These are phyloP conservation scores for Oryza meridionalis DNA, from an alignment of 176 grass and related monocot genomes.

Conservation along the genomic window DNA sequence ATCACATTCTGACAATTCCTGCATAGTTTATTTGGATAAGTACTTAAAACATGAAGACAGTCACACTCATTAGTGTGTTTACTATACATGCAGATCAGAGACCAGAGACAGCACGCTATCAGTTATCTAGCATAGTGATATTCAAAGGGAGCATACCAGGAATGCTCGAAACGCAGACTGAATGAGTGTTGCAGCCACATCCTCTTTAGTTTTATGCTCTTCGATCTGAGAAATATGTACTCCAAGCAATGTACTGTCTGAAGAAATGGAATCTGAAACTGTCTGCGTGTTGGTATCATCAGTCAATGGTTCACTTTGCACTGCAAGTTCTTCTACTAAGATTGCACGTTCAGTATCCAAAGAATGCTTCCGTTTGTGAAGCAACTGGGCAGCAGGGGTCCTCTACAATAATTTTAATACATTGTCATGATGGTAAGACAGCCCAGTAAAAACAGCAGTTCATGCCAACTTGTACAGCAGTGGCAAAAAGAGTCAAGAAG, in stretches of 20 bases:
- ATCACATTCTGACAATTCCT: not conserved
- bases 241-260: conserved; percentile 45
- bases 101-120: not conserved
- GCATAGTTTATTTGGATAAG: conserved; percentile 16
- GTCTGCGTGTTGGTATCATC: conserved; percentile 40
- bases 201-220: conserved; percentile 48
- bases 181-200: conserved; percentile 81
- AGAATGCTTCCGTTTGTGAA: conserved; percentile 63
- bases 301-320: conserved; percentile 38
- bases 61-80: not conserved
- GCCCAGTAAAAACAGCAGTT: not conserved
- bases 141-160: conserved; percentile 66
- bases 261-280: conserved; percentile 51
- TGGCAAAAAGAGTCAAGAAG: conserved; percentile 25
- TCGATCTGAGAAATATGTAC: conserved; percentile 47
- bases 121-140: not conserved
- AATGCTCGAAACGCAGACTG: conserved; percentile 88
- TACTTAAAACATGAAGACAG: conserved; percentile 16
- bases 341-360: conserved; percentile 34
- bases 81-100: not conserved
- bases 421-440: conserved; percentile 12
- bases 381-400: conserved; percentile 40
- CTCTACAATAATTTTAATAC: conserved; percentile 39
- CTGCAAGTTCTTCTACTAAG: conserved; percentile 51
- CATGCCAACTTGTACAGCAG: conserved; percentile 23